A percentile compares a stretch with the other conserved stretches of the same genome.
These are phyloP conservation scores for Apiotrichum sp. DNA, from an alignment of 1,284 basidiomycete species.

Conservation along the genomic window DNA sequence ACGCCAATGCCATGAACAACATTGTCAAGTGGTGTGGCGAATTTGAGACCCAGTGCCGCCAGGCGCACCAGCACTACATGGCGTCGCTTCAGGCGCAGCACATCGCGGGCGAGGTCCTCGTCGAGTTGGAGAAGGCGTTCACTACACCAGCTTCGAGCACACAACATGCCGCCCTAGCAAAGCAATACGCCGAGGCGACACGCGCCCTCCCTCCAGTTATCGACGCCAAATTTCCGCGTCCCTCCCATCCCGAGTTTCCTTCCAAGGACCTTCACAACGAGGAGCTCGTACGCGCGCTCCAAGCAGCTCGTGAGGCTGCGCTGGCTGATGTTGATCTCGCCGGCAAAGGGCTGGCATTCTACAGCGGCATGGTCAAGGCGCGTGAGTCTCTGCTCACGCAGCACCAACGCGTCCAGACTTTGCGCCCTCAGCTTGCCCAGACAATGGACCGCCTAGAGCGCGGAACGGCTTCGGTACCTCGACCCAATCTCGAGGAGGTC, in stretches of 20 bases:
- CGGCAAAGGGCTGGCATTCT: conserved; percentile 23
- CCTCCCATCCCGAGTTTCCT: conserved; percentile 27
- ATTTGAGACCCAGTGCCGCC: conserved; percentile 30
- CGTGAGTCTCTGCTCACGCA: conserved; percentile 11
- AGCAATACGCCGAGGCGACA: conserved; percentile 7
- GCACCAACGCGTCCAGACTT: conserved; percentile 2
- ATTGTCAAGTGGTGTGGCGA: conserved; percentile 26
- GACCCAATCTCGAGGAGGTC: conserved; percentile 12
- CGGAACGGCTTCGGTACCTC: conserved; percentile 1
- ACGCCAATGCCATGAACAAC: conserved; percentile 18
- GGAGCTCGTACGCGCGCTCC: conserved; percentile 10
- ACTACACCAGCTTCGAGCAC: conserved; percentile 20
- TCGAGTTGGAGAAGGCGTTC: conserved; percentile 16
- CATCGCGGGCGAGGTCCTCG: conserved; percentile 11
- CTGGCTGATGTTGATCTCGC: conserved; percentile 10
- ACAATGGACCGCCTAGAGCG: conserved; percentile 4
- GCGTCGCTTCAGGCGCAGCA: conserved; percentile 14
- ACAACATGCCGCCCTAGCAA: conserved; percentile 15
- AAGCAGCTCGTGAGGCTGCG: conserved; percentile 7
- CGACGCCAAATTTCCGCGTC: conserved; percentile 22
- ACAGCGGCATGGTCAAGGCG: conserved; percentile 17
- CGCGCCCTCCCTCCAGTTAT: conserved; percentile 18
- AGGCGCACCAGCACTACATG: conserved; percentile 23
- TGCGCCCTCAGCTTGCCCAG: conserved; percentile 6
- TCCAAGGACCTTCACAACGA: conserved; percentile 23